phyloP scores from a whole-genome alignment of 1,284 basidiomycete species.

The Cronartium ribicola region DNA sequence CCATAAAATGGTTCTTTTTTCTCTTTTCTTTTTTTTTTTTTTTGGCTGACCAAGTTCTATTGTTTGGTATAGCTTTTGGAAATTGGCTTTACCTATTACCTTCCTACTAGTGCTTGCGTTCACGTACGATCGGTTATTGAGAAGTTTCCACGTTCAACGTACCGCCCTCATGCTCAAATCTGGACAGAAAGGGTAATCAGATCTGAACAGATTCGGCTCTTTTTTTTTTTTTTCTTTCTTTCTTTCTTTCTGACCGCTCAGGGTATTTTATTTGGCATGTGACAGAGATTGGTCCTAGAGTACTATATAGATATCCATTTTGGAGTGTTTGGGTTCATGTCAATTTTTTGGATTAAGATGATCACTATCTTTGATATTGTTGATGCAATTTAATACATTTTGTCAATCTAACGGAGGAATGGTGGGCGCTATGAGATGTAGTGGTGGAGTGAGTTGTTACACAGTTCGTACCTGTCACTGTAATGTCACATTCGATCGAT shows the following conservation, averaged over 20 bases:
- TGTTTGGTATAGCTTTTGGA: conserved; percentile 19
- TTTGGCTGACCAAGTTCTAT: too few species aligned
- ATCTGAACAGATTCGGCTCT: background rate
- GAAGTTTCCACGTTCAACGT: background rate
- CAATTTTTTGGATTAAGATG: too few species aligned
- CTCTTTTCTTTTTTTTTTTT: too few species aligned
- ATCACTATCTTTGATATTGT: too few species aligned
- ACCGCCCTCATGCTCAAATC: background rate
- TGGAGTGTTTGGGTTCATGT: too few species aligned
- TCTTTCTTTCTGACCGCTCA: background rate
- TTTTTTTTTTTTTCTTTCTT: background rate
- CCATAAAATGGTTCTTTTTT: background rate
- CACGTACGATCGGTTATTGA: background rate
- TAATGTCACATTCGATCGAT: background rate
- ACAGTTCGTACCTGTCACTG: background rate
- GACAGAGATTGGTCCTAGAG: background rate
- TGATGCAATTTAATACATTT: too few species aligned
- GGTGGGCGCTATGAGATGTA: too few species aligned
- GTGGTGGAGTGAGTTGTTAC: too few species aligned
- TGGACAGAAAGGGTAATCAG: background rate
- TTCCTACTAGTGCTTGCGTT: conserved; percentile 12
- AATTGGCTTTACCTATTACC: conserved; percentile 28
- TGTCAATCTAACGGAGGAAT: too few species aligned
- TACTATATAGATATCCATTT: background rate
- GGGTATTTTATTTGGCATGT: background rate